Base-by-base conservation (phyloP, 2,329 filamentous ascomycete genomes). In the Botrytis paeoniae region DNA sequence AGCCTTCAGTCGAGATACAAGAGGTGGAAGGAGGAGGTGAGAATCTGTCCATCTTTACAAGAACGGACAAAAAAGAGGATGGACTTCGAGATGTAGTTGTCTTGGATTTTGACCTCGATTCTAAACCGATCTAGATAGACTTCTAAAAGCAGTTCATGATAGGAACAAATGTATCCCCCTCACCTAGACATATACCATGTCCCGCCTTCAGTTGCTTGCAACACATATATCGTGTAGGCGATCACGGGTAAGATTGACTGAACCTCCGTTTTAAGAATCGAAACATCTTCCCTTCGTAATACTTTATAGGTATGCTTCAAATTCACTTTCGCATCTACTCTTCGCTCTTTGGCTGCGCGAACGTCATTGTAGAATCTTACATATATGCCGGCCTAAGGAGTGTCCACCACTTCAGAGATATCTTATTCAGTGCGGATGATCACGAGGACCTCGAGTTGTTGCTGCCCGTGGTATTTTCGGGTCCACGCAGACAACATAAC, bases 31-130 rank as follows among this genome's bases (percentile, higher is more conserved):
- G 48, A n/a, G 73, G 71, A 57, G 72, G 54, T 14, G 65, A 76
- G 45, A 32, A 74, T 22, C 64, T 79, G 72, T 77, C 77, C n/a
- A 59, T 79, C 9, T 78, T 78, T 61, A 78, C 74, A 32, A 75
- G 77, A 57, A 78, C 73, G 2, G 64, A 63, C 16, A 65, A 60
- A 16, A 54, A 60, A 35, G 41, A 29, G 6, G 69, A 73, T 32
- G 70, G 73, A 18, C 61, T 41, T 29, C 74, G 74, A 37, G 62
- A 71, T 41, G 62, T 79, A 45, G 73, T 77, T 68, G 75, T 78
- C 35, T 70, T 78, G 12, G 75, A 79, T 60, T 77, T 79, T 51
- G 14, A 65, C 25, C 32, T 66, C 22, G 22, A 48, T 51, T 66
- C 22, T 20, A 22, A 32, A 29, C 43, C 4, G 5, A 5, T 16